phyloP scores from a whole-genome alignment of 352 stramenopile genomes.

The Phytophthora pseudosyringae region DNA sequence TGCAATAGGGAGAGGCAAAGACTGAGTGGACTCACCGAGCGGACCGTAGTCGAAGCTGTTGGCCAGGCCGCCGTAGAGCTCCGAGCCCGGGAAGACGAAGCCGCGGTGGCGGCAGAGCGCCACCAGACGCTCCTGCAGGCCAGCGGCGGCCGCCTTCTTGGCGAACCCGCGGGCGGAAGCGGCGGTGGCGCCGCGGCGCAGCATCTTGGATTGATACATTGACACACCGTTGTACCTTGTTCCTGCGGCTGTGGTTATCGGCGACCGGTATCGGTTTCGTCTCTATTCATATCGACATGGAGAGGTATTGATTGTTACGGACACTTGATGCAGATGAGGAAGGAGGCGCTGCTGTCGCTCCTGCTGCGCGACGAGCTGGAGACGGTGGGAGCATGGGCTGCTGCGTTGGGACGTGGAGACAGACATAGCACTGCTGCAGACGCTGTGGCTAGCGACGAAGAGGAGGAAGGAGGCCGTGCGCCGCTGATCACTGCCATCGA shows the following conservation, averaged over 20 bases:
- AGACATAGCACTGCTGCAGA: neutral
- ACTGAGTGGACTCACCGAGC: slow-evolving; percentile 41
- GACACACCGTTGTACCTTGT: slow-evolving; percentile 1
- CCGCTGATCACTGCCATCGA: slow-evolving; percentile 33
- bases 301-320: too few relatives aligned
- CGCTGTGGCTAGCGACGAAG: neutral
- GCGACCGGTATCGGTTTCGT: neutral
- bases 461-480: slow-evolving; percentile 1
- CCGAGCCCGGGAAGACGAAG: slow-evolving; percentile 94
- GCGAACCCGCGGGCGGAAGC: slow-evolving; percentile 32
- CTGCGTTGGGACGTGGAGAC: slow-evolving; percentile 4
- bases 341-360: slow-evolving; percentile 30
- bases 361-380: slow-evolving; percentile 35
- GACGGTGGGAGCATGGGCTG: slow-evolving; percentile 31
- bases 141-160: slow-evolving; percentile 37
- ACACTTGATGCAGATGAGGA: neutral
- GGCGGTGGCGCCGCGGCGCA: slow-evolving; percentile 9
- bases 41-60: slow-evolving; percentile 99
- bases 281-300: too few relatives aligned
- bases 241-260: too few relatives aligned
- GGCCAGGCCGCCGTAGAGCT: slow-evolving; percentile 98
- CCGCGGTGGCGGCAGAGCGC: slow-evolving; percentile 90
- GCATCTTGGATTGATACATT: neutral
- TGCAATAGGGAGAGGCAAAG: neutral
- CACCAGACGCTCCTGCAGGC: slow-evolving; percentile 78